Evolutionary conservation across 495 filamentous ascomycete species (phyloP), one percentile per base, ranked within the genome.

Genomic region (Aspergillus sclerotioniger): DNA sequence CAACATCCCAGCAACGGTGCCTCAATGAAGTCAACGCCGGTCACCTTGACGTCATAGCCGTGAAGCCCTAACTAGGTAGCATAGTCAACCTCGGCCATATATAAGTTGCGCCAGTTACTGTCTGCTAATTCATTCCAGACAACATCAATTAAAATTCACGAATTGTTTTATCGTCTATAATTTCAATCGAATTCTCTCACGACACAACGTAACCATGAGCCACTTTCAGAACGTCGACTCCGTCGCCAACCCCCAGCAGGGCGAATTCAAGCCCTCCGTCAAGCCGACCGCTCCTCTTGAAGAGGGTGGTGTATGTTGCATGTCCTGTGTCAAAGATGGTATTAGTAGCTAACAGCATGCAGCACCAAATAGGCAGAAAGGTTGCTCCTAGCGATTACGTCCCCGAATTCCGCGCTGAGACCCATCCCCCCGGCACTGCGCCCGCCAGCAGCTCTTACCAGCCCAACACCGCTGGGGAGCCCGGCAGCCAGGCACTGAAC

Each of bases 311-410:
- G 84, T 88, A 82, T 62, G 78, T 72, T 12, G 12, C 13, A n/a
- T n/a, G n/a, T n/a, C 17, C 29, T 7, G n/a, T 19, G 3, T 10
- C 4, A 19, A 9, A 5, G 10, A 32, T 16, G 28, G 45, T 37
- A 6, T 4, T 32, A 43, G 50, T 44, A 31, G 29, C 57, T 59
- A 56, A 68, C 56, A 48, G 21, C 15, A 25, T n/a, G 53, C 67
- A 90, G 87, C 89, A 92, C 68, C 74, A 87, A 68, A 81, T 80
- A 16, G 90, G 90, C 60, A 69, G 76, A 35, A 76, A 82, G 56
- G 77, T 82, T 50, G 73, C 71, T 43, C 84, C 83, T 55, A 75
- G 75, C 53, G 87, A 92, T 62, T 67, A 75, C 60, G 73, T 68
- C 35, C 83, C 84, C 45, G 87, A 87, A 62, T 91, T 88, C 77